These are phyloP conservation scores for Yamadazyma sp. DNA, from an alignment of 805 yeast genomes.

Conservation along the genomic window DNA sequence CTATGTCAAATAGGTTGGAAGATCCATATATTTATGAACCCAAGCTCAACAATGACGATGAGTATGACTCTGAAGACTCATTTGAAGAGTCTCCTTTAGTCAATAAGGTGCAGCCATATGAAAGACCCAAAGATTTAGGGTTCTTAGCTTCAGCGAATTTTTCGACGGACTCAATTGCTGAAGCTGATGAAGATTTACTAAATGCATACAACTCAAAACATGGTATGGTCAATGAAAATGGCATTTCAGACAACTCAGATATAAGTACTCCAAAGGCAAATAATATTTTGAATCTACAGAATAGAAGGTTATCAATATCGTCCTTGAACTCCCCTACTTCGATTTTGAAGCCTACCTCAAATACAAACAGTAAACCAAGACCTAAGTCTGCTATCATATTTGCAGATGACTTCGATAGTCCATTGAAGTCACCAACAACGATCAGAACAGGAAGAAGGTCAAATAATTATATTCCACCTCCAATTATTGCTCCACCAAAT, in stretches of 20 bases:
- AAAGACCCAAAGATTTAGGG: constrained; percentile 20
- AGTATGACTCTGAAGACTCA: constrained; percentile 7
- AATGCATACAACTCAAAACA: no score
- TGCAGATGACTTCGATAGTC: constrained; percentile 23
- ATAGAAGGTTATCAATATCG: constrained; percentile 19
- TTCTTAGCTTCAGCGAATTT: constrained; percentile 38
- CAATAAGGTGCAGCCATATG: constrained; percentile 3
- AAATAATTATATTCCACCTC: constrained; percentile 13
- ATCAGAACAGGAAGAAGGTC: constrained; percentile 2
- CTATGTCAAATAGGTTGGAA: constrained; percentile 1
- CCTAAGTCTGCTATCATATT: constrained; percentile 35
- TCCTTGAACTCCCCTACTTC: constrained; percentile 18
- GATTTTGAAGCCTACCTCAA: constrained; percentile 10
- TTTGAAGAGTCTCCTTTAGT: constrained; percentile 6
- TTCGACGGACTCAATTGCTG: constrained; percentile 23
- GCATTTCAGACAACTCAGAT: not conserved
- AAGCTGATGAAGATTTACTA: constrained; percentile 11
- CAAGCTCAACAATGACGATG: no score
- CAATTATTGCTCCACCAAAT: constrained; percentile 13
- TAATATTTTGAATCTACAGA: constrained; percentile 4
- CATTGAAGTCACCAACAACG: constrained; percentile 2
- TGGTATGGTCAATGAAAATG: not conserved
- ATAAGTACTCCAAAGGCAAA: not conserved
- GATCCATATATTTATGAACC: constrained; percentile 3
- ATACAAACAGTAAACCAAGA: constrained; percentile 20